Base-by-base conservation (phyloP, 148 eudicot genomes). In the Selenicereus undatus region DNA sequence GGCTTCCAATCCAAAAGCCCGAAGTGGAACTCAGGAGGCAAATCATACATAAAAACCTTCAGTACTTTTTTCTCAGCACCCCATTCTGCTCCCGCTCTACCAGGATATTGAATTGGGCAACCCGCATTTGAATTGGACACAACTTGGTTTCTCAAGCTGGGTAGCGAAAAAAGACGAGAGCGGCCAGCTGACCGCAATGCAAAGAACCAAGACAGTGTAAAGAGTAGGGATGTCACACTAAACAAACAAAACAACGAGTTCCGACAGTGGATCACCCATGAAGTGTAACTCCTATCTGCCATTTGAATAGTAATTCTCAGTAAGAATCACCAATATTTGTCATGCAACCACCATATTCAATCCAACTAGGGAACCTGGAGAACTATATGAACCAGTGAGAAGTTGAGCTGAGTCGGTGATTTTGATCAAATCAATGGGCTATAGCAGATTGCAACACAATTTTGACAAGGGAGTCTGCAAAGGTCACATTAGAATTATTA, bases 21-120 rank as follows among this genome's bases (percentile, higher is more conserved):
- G 66, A 96, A 96, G 86, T 96, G 99, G 51, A 93, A 96, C 85
- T 93, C 92, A 2, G 98, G 84, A 6, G 97, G 97, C 73, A 96
- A 87, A 82, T 96, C 94, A 89, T 93, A 93, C 99, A 96, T 92
- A 80, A 87, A 96, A 83, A 96, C 99, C 87, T 88, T 92, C 58
- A 96, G 85, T 5, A 87, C 78, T 20, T 39, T 81, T 66, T 84
- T 84, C 3, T 45, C 70, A n/a, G 43, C 72, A 43, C 17, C 43
- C 35, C 78, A 78, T 26, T 24, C 68, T 24, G 35, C 45, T 52
- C 64, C n/a, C 42, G 72, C 82, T 77, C 58, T 52, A 68, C 69
- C 73, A 65, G 43, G 48, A 70, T 39, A 60, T 29, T 58, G 79
- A 72, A 30, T 81, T 3, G 29, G 30, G 50, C 80, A 45, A 4